phyloP scores from a whole-genome alignment of 257 asterid species.

The Mentha longifolia region DNA sequence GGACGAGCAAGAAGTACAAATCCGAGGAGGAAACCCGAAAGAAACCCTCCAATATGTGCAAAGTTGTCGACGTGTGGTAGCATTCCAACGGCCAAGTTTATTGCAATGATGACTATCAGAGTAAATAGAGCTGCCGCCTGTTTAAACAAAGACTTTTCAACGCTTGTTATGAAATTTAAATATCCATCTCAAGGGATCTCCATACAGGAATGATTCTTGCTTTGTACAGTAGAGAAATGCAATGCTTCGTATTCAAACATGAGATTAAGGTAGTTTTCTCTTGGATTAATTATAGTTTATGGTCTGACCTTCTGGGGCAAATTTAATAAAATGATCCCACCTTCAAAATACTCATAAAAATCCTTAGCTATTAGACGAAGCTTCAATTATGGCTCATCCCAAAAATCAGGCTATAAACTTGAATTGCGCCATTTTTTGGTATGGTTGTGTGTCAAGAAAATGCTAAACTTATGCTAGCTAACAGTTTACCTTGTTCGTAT shows the following conservation, averaged over 20 bases:
- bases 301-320: too few relatives aligned
- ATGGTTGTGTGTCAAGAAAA: neutral
- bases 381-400: too few relatives aligned
- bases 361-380: too few relatives aligned
- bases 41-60: constrained; percentile 91
- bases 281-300: neutral
- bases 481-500: constrained; percentile 71
- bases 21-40: constrained; percentile 81
- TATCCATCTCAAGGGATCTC: neutral
- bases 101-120: constrained; percentile 61
- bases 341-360: too few relatives aligned
- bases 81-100: constrained; percentile 83
- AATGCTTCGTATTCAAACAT: neutral
- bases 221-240: too few relatives aligned
- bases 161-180: neutral
- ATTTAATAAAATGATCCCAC: too few relatives aligned
- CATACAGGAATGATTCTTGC: neutral
- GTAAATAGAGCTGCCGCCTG: constrained; percentile 90
- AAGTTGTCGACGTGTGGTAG: constrained; percentile 89
- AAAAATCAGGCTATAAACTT: too few relatives aligned
- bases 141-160: neutral
- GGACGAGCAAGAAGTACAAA: constrained; percentile 76
- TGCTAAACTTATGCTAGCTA: neutral
- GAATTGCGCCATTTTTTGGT: neutral
- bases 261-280: neutral